These are phyloP conservation scores for Pochonia chlamydosporia DNA, from an alignment of 2,329 filamentous ascomycete genomes.

Conservation along the genomic window DNA sequence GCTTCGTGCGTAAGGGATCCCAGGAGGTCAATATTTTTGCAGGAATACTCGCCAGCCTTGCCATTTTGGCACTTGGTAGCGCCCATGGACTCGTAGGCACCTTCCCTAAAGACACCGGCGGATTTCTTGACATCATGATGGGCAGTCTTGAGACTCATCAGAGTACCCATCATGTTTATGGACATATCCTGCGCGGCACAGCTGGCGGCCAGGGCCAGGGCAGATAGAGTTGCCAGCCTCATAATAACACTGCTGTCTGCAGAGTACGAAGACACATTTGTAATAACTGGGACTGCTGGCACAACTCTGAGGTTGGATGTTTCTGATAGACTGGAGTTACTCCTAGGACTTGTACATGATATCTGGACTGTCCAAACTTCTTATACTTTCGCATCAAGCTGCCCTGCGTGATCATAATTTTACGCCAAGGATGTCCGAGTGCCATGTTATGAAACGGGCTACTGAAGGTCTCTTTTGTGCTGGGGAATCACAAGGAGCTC, in stretches of 20 bases:
- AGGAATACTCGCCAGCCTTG: conserved; percentile 21
- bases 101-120: not conserved
- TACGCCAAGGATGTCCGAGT: no score
- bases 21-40: conserved; percentile 29
- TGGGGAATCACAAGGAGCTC: no score
- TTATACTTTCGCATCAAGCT: no score
- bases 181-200: not conserved
- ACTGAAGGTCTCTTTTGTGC: no score
- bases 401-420: no score
- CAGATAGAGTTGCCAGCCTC: not conserved
- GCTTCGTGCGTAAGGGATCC: conserved; percentile 30
- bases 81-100: not conserved
- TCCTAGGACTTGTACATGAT: no score
- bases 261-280: no score
- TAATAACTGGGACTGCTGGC: no score
- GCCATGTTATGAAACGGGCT: no score
- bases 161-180: not conserved
- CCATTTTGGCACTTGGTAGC: not conserved
- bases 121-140: conserved; percentile 1
- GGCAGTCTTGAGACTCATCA: not conserved
- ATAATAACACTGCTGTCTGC: not conserved
- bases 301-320: no score
- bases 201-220: conserved; percentile 1
- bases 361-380: no score
- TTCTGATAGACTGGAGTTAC: no score